These are phyloP conservation scores for Pseudisothecium myosuroides DNA, from an alignment of 225 moss, liverwort and hornwort genomes.

Conservation along the genomic window DNA sequence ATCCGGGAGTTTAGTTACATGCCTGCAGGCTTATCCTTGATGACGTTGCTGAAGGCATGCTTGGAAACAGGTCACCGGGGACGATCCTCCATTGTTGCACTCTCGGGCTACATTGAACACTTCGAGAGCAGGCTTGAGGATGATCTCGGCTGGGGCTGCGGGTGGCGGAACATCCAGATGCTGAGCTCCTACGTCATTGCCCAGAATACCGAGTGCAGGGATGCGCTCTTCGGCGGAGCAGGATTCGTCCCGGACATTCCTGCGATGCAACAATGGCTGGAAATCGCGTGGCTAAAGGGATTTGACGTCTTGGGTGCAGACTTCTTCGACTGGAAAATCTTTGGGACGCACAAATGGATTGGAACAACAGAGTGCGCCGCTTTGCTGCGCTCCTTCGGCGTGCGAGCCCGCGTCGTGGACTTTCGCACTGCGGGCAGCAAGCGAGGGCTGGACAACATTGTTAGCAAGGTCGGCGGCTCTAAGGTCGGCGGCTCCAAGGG, in stretches of 20 bases:
- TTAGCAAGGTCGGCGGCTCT: neutral
- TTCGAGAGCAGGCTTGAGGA: slow-evolving; percentile 45
- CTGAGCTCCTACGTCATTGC: slow-evolving; percentile 37
- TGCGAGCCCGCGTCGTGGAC: slow-evolving; percentile 54
- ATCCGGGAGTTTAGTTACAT: slow-evolving; percentile 10
- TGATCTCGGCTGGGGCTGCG: slow-evolving; percentile 77
- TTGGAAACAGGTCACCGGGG: neutral
- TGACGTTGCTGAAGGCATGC: slow-evolving; percentile 25
- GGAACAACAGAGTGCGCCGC: slow-evolving; percentile 79
- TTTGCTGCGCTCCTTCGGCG: slow-evolving; percentile 60
- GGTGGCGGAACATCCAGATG: slow-evolving; percentile 84
- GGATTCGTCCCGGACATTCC: slow-evolving; percentile 68
- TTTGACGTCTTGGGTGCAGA: slow-evolving; percentile 50
- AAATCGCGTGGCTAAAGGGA: slow-evolving; percentile 62
- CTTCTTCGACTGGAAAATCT: slow-evolving; percentile 51
- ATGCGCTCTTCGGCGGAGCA: slow-evolving; percentile 51
- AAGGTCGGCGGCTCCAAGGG: neutral
- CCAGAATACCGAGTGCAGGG: slow-evolving; percentile 8
- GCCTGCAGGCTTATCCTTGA: neutral
- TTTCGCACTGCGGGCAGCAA: slow-evolving; percentile 35
- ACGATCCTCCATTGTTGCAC: neutral
- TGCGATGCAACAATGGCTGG: slow-evolving; percentile 58
- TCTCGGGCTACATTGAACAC: slow-evolving; percentile 49
- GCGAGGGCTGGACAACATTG: neutral
- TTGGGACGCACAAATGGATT: slow-evolving; percentile 63